Evolutionary conservation across 371 early-diverging fungal species (phyloP).

Genomic region (Chytridium lagenaria): DNA sequence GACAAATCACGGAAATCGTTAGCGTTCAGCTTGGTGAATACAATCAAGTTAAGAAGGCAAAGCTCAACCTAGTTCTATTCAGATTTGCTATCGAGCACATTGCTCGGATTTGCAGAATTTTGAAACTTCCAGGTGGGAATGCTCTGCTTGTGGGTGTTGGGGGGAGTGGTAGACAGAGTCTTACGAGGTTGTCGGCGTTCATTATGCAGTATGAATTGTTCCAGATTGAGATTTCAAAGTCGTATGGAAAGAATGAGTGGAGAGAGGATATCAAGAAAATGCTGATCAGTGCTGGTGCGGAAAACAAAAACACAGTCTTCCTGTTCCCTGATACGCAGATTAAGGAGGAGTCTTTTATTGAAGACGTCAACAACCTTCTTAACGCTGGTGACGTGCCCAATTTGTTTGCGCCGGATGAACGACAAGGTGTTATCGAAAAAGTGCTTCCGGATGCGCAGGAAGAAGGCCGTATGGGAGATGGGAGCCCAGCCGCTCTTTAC

Average conservation of each 20-base stretch:
- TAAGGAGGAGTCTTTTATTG: conserved; percentile 63
- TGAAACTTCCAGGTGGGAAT: conserved; percentile 62
- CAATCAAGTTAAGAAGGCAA: conserved; percentile 63
- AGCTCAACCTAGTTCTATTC: conserved; percentile 62
- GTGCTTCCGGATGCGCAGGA: conserved; percentile 53
- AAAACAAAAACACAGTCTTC: conserved; percentile 58
- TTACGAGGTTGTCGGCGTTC: conserved; percentile 57
- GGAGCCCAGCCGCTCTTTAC: conserved; percentile 57
- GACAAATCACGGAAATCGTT: conserved; percentile 53
- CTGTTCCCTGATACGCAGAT: conserved; percentile 63
- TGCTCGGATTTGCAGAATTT: conserved; percentile 56
- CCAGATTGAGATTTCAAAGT: conserved; percentile 64
- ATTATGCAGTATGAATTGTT: conserved; percentile 60
- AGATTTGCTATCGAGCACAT: conserved; percentile 66
- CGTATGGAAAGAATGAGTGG: conserved; percentile 58
- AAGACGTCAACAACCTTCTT: conserved; percentile 59
- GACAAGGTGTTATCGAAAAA: conserved; percentile 56
- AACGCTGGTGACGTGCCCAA: conserved; percentile 66
- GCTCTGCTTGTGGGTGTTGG: conserved; percentile 66
- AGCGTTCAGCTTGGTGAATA: conserved; percentile 52
- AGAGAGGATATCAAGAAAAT: conserved; percentile 63
- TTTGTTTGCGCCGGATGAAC: conserved; percentile 60
- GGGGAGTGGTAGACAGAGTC: conserved; percentile 61
- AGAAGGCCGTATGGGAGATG: conserved; percentile 58
- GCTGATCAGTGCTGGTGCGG: conserved; percentile 53